These are phyloP conservation scores for Capsicum rhomboideum DNA, from an alignment of 257 asterid species.

Conservation along the genomic window DNA sequence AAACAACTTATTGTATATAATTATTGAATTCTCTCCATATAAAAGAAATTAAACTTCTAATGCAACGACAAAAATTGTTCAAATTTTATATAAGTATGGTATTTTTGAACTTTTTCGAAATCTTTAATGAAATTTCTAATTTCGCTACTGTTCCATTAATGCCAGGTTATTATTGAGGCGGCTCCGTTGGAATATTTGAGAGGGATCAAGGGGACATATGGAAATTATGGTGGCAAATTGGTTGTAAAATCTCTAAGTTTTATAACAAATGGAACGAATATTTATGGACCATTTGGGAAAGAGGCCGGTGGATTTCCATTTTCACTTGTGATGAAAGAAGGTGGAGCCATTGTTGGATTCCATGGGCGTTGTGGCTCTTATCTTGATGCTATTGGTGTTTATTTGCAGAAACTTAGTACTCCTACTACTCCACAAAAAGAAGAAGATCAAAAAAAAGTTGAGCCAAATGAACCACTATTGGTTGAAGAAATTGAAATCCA, in stretches of 20 bases:
- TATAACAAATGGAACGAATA: background rate
- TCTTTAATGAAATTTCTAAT: too few species aligned
- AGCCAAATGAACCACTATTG: too few species aligned
- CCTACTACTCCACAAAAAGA: background rate
- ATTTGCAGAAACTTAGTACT: background rate
- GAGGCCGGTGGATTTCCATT: background rate
- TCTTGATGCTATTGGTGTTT: slow-evolving; percentile 3
- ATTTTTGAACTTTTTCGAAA: background rate
- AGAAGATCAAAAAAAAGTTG: too few species aligned
- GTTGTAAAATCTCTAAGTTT: background rate
- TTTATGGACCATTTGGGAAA: background rate
- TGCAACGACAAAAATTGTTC: background rate
- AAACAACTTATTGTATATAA: too few species aligned
- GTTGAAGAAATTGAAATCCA: too few species aligned
- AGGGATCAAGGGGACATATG: background rate
- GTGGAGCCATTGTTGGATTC: background rate
- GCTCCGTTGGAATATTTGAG: slow-evolving; percentile 5
- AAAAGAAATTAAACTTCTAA: background rate
- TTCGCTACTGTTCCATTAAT: background rate
- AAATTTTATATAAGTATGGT: background rate
- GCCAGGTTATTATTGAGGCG: background rate
- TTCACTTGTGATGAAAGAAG: background rate
- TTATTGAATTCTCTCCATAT: background rate
- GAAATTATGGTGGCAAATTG: background rate
- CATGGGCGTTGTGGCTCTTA: background rate